A percentile compares a stretch with the other conserved stretches of the same genome.
Conservation (phyloP, 2,329 filamentous ascomycete species). For the Chrysoporthe austroafricana region DNA sequence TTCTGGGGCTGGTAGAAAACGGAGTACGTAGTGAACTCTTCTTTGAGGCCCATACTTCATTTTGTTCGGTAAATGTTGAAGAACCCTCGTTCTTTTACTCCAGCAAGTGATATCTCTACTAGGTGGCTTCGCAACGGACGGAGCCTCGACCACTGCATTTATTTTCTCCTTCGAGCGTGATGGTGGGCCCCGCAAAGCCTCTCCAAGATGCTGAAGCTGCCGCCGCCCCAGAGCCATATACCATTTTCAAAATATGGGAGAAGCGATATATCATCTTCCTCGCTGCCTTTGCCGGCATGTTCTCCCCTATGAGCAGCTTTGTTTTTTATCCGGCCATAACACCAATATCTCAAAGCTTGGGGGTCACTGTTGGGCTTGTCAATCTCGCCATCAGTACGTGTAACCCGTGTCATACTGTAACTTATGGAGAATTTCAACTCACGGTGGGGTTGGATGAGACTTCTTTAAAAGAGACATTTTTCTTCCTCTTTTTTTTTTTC, state of each 20-base stretch:
- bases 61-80: no score
- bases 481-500: no score
- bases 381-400: slow-evolving; percentile 42
- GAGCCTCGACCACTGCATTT: no score
- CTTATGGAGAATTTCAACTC: no score
- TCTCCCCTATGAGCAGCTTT: slow-evolving; percentile 33
- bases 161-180: slow-evolving; percentile 28
- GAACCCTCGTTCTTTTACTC: no score
- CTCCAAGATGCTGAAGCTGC: slow-evolving; percentile 32
- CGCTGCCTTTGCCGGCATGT: slow-evolving; percentile 30
- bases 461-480: no score
- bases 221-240: slow-evolving; percentile 41
- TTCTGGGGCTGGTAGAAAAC: no score
- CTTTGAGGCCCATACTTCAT: no score
- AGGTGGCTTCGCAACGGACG: no score
- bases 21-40: no score
- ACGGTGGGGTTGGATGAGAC: no score
- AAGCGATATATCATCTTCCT: slow-evolving; percentile 33
- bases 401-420: neutral
- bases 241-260: slow-evolving; percentile 26
- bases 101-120: no score
- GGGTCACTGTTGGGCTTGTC: slow-evolving; percentile 31
- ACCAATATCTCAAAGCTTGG: slow-evolving; percentile 28
- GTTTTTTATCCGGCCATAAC: slow-evolving; percentile 33
- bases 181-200: slow-evolving; percentile 36